These are phyloP conservation scores for Amorphotheca resinae DNA, from an alignment of 495 filamentous ascomycete species.

Conservation along the genomic window DNA sequence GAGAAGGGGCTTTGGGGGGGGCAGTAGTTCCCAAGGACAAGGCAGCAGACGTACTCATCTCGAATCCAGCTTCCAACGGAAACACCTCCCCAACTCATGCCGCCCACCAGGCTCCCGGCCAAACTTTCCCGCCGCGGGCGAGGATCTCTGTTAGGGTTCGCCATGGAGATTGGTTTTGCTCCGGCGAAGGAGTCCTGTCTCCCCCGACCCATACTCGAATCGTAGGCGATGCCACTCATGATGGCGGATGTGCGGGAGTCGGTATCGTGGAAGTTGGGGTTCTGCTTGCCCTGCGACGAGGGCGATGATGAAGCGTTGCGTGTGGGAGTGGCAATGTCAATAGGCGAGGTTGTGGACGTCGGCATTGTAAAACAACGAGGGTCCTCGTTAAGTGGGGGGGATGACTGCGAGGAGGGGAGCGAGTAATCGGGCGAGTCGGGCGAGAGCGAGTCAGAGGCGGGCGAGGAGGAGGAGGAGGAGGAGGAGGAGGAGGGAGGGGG, in stretches of 20 bases:
- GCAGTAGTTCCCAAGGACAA: not conserved
- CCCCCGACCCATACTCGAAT: constrained; percentile 36
- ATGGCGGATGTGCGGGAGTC: constrained; percentile 29
- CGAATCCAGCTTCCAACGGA: constrained; percentile 94
- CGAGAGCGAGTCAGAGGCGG: constrained; percentile 10
- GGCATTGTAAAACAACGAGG: constrained; percentile 10
- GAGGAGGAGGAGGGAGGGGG: no score
- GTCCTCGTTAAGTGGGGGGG: no score
- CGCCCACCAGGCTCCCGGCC: constrained; percentile 75
- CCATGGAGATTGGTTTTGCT: constrained; percentile 75
- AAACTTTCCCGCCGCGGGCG: constrained; percentile 68
- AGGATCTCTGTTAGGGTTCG: constrained; percentile 51
- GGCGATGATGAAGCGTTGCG: constrained; percentile 52
- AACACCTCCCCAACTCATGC: constrained; percentile 96
- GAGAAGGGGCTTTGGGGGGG: not conserved
- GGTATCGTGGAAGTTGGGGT: constrained; percentile 32
- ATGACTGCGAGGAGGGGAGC: no score
- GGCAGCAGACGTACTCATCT: constrained; percentile 75
- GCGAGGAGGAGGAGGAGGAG: no score
- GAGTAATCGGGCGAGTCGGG: constrained; percentile 4
- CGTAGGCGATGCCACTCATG: constrained; percentile 48
- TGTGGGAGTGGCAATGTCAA: constrained; percentile 47
- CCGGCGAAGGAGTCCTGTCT: constrained; percentile 68
- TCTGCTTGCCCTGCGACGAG: constrained; percentile 35
- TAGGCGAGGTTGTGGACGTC: constrained; percentile 33